Evolutionary conservation across 2,329 filamentous ascomycete species (phyloP).

Genomic region (Aphanocladium album): DNA sequence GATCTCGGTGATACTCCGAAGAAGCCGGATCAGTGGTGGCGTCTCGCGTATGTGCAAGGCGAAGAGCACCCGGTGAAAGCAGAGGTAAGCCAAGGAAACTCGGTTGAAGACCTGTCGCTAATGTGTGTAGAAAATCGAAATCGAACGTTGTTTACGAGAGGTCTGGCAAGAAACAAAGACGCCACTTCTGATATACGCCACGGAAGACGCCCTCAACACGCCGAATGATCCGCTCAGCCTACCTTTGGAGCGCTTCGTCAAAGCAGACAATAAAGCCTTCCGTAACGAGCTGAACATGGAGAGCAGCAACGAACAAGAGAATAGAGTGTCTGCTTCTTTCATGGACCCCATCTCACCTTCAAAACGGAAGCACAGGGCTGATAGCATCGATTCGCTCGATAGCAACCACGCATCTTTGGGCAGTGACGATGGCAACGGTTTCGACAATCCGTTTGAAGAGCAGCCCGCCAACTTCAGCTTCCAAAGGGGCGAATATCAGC

Average conservation of each 20-base stretch:
- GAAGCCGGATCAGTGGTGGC: conserved; percentile 51
- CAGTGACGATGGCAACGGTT: conserved; percentile 32
- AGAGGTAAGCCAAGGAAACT: conserved; percentile 35
- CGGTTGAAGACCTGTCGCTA: neutral
- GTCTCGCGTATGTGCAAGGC: conserved; percentile 37
- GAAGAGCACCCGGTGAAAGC: conserved; percentile 38
- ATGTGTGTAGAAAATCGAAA: conserved; percentile 39
- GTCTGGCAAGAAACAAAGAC: conserved; percentile 45
- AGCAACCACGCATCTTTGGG: conserved; percentile 41
- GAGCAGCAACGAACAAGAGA: conserved; percentile 21
- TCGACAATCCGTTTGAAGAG: conserved; percentile 21
- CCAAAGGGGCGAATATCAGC: neutral
- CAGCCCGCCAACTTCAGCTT: conserved; percentile 1
- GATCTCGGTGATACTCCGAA: conserved; percentile 32
- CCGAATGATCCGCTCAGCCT: conserved; percentile 33
- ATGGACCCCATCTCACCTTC: conserved; percentile 40
- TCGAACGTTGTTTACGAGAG: conserved; percentile 40
- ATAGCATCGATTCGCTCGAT: conserved; percentile 43
- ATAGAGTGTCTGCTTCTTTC: conserved; percentile 17
- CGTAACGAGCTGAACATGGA: conserved; percentile 43
- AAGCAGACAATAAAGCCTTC: conserved; percentile 48
- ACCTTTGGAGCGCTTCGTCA: conserved; percentile 40
- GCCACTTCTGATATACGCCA: conserved; percentile 49
- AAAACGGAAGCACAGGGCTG: conserved; percentile 41
- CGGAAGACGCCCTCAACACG: conserved; percentile 40